Base-by-base conservation (phyloP, 768 basidiomycete species). In the Lentinula aciculospora region DNA sequence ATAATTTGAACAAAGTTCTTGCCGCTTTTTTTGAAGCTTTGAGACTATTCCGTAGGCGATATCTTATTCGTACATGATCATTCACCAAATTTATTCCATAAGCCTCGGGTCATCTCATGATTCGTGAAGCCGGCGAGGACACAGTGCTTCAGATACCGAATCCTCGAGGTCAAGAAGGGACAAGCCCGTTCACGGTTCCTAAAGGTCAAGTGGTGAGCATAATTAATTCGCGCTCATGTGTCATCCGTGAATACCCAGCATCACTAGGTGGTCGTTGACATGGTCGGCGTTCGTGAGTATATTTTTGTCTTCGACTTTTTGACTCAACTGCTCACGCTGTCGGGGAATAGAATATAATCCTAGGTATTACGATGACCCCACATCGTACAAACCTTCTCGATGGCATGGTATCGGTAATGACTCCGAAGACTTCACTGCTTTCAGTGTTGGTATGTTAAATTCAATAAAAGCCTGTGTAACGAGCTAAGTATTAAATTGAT, bases 241-340 rank as follows among this genome's bases (percentile, higher is more conserved):
- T 10, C 2, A 21, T 9, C 6, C 25, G 28, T 31, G 29, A 48
- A n/a, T 8, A 28, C 8, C 5, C 17, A 15, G 17, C 13, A 13
- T 15, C 42, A 44, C 37, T 32, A 72, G 70, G 67, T 78, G 13
- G 62, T 79, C 3, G 69, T 79, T 5, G 80, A 82, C 60, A 74
- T 80, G 74, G 60, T 81, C 57, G 80, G 78, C 59, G 66, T 79
- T 47, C 74, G 79, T 81, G 61, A 71, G 78, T 67, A 25, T 27
- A 49, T 46, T 23, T 72, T 23, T 27, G 27, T 37, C n/a, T 32
- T 58, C 15, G 3, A 1, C 1, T 4, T 25, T 13, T 15, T 28
- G 13, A 8, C 36, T 17, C 15, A 8, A 17, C 5, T 56, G 3
- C 21, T 45, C 19, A 29, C 13, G 4, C 13, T 46, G 7, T 34